Evolutionary conservation across 176 grass and related monocot species (phyloP), one percentile per base, ranked within the genome.

Genomic region (Aechmea fasciata): DNA sequence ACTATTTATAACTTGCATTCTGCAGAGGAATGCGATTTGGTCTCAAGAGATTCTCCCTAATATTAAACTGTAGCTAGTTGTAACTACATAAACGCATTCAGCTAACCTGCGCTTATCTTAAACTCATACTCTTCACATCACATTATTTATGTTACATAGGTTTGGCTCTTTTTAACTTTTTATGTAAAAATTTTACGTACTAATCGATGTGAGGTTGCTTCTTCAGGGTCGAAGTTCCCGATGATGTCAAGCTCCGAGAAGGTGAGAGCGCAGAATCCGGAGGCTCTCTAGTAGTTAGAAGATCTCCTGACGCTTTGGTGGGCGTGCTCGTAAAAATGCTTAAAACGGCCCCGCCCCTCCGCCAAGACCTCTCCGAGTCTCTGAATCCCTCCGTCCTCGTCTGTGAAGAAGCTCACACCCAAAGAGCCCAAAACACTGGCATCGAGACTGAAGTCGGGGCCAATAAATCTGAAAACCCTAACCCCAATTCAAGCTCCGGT

Each of bases 241-340:
- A 82, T 25, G 75, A 82, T 25, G 77, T 72, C 49, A 80, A 76
- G 10, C 57, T 53, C 41, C 79, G 53, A 66, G 57, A 14, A 20
- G 12, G 11, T 11, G 10, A 11, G 14, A 71, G 70, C 26, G 48
- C 26, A 47, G 83, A 90, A 19, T 8, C 28, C 18, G 75, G 57
- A 49, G 76, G 71, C 28, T 71, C 62, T 17, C 9, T 57, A 15
- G 20, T 52, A 15, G 52, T 55, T 23, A 69, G 25, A 8, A 84
- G 83, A 28, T 85, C 81, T 78, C 52, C 83, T 13, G 81, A 73
- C 83, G 92, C 88, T 69, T 69, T 79, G 62, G 80, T 96, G 17
- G 86, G 86, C 71, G 74, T 65, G 72, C 81, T 96, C 25, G 33
- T 92, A 33, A 81, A 24, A 69, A 83, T 89, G 78, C 81, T 96